phyloP scores from a whole-genome alignment of 371 early-diverging fungal species.

The Rhizopus arrhizus region DNA sequence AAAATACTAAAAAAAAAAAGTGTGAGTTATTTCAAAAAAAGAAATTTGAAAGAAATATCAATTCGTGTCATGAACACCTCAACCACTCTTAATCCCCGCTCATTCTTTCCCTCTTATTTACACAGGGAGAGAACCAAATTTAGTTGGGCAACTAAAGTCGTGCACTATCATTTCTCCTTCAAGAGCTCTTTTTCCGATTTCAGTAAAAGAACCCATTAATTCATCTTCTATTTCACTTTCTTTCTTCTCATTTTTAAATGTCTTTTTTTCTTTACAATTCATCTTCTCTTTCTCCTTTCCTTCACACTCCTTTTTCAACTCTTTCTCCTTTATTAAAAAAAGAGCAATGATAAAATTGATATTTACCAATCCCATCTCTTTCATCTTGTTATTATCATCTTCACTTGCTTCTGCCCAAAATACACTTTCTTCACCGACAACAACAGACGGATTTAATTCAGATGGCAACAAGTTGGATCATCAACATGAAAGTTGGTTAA shows the following conservation, averaged over 20 bases:
- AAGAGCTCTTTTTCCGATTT: slow-evolving; percentile 2
- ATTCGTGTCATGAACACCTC: not conserved
- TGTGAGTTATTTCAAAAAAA: no score
- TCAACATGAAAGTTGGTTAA: not conserved
- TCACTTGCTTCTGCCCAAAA: not conserved
- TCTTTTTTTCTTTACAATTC: not conserved
- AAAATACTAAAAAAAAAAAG: no score
- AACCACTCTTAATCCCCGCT: not conserved
- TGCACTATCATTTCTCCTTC: not conserved
- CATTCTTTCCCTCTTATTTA: not conserved
- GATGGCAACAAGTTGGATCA: not conserved
- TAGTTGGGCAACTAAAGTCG: not conserved
- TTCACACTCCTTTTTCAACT: not conserved
- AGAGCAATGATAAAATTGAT: not conserved
- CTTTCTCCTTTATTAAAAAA: not conserved
- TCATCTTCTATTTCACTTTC: not conserved
- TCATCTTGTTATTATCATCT: not conserved
- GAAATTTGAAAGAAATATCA: no score
- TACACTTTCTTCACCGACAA: not conserved
- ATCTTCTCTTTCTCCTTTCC: not conserved
- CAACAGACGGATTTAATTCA: not conserved
- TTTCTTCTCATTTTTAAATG: not conserved
- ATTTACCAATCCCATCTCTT: not conserved
- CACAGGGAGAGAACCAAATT: not conserved
- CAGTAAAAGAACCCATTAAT: slow-evolving; percentile 5